These are phyloP conservation scores for Mentha longifolia DNA, from an alignment of 257 asterid genomes.

Conservation along the genomic window DNA sequence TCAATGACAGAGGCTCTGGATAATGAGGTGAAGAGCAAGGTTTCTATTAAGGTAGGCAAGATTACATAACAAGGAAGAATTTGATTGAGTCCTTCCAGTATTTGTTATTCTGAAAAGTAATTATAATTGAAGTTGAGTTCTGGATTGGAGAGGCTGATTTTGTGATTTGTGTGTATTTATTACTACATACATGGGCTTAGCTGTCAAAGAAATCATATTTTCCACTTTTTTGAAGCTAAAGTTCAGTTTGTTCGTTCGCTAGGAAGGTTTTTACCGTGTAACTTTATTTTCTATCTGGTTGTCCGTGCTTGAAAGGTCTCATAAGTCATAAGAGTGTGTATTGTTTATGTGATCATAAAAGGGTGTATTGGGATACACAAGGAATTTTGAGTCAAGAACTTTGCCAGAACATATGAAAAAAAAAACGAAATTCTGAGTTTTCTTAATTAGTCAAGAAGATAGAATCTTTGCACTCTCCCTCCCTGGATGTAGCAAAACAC, in stretches of 20 bases:
- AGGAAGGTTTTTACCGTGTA: neutral
- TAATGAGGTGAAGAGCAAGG: constrained; percentile 77
- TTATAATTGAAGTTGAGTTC: constrained; percentile 8
- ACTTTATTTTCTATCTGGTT: neutral
- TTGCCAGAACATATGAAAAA: neutral
- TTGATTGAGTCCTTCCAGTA: neutral
- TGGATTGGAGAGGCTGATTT: neutral
- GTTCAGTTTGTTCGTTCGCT: neutral
- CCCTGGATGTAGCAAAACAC: constrained; percentile 10
- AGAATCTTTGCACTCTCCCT: neutral
- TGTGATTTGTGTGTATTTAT: constrained; percentile 7
- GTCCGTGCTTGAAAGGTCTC: neutral
- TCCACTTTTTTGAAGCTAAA: constrained; percentile 29
- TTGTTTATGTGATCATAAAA: constrained; percentile 17
- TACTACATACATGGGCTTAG: neutral
- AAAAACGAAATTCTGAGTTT: neutral
- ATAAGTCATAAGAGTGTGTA: neutral
- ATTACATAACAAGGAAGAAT: neutral
- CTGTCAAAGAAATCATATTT: neutral
- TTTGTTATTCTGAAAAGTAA: constrained; percentile 11
- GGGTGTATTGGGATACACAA: neutral
- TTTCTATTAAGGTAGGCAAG: constrained; percentile 62
- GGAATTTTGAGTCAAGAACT: neutral
- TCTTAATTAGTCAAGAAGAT: neutral
- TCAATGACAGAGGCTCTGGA: constrained; percentile 89